A percentile compares a stretch with the other conserved stretches of the same genome.
Conservation (phyloP, 225 moss, liverwort and hornwort genomes). For the Rhytidiadelphus loreus region DNA sequence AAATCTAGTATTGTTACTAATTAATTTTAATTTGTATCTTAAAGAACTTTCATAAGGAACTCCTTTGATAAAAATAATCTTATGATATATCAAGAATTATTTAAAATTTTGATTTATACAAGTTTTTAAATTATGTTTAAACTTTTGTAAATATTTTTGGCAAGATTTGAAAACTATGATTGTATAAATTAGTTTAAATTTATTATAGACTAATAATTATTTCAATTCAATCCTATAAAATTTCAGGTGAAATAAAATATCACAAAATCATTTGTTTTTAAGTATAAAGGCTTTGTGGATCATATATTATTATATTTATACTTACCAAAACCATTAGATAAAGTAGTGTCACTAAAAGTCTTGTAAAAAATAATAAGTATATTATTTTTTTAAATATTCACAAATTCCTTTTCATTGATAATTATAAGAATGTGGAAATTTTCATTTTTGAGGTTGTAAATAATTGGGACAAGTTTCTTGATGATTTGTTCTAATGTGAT, state of each 20-base stretch:
- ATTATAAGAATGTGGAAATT: neutral
- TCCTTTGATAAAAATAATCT: too few species aligned
- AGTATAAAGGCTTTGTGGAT: neutral
- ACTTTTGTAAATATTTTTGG: neutral
- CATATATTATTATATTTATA: too few species aligned
- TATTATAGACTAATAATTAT: neutral
- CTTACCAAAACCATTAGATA: neutral
- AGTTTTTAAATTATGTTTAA: too few species aligned
- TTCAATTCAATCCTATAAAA: neutral
- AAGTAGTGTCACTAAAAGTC: neutral
- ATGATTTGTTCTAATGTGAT: neutral
- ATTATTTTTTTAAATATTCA: neutral
- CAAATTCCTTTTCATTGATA: neutral
- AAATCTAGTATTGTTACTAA: neutral
- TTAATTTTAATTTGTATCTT: too few species aligned
- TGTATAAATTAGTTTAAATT: neutral
- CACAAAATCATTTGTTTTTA: accelerated
- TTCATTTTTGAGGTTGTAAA: slow-evolving; percentile 7
- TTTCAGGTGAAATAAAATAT: neutral
- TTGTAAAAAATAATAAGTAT: neutral
- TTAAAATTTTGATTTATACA: neutral
- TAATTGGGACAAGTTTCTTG: slow-evolving; percentile 26
- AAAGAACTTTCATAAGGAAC: too few species aligned
- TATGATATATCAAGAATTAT: too few species aligned
- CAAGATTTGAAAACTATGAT: neutral